phyloP scores from a whole-genome alignment of 1,139 yeast genomes.

The Protomyces pachydermus region DNA sequence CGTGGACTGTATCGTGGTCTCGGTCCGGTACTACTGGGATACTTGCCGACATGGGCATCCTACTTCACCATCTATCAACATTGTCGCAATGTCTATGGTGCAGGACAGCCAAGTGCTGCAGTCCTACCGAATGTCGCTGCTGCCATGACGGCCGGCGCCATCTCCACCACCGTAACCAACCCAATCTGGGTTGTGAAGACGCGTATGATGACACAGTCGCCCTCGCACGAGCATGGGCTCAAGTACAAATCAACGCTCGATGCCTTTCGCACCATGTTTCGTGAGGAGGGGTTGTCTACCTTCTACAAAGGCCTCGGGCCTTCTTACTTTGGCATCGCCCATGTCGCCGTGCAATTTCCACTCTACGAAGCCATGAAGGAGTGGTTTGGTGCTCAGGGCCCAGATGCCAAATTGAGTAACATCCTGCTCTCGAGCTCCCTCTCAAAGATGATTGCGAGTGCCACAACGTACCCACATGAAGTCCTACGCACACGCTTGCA shows the following conservation, averaged over 20 bases:
- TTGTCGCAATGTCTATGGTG: slow-evolving; percentile 48
- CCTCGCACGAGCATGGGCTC: slow-evolving; percentile 33
- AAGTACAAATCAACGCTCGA: slow-evolving; percentile 73
- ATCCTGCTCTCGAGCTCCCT: slow-evolving; percentile 69
- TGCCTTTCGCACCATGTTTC: slow-evolving; percentile 74
- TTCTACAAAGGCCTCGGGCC: slow-evolving; percentile 90
- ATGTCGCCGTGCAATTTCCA: slow-evolving; percentile 96
- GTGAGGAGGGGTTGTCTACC: slow-evolving; percentile 72
- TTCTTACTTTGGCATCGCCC: slow-evolving; percentile 80
- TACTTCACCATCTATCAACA: slow-evolving; percentile 86
- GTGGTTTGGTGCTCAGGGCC: slow-evolving; percentile 34
- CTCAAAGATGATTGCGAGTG: slow-evolving; percentile 84
- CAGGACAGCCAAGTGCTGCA: slow-evolving; percentile 14
- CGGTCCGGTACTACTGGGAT: slow-evolving; percentile 85
- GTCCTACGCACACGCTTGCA: slow-evolving; percentile 89
- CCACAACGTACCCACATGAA: slow-evolving; percentile 93
- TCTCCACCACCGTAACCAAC: slow-evolving; percentile 80
- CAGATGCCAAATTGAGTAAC: slow-evolving; percentile 41
- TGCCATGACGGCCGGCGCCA: slow-evolving; percentile 85
- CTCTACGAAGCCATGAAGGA: slow-evolving; percentile 78
- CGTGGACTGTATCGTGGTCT: slow-evolving; percentile 84
- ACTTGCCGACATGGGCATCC: slow-evolving; percentile 96
- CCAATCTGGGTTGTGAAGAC: slow-evolving; percentile 98
- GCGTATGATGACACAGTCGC: slow-evolving; percentile 66
- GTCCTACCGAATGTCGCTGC: slow-evolving; percentile 57